Evolutionary conservation across 2,329 filamentous ascomycete species (phyloP).

Genomic region (Cladosporium sp.): DNA sequence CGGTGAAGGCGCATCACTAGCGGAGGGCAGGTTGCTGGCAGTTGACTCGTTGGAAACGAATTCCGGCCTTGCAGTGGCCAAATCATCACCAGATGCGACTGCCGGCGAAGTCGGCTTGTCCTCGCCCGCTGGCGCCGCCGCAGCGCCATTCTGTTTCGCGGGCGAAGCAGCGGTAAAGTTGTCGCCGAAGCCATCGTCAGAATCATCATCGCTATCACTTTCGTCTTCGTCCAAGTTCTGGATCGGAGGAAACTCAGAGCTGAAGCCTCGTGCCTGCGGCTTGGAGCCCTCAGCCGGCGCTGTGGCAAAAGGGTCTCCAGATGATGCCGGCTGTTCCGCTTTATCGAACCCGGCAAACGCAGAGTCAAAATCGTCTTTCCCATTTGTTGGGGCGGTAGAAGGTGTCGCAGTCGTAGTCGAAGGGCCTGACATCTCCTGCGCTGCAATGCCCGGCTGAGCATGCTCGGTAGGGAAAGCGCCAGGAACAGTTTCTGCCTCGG

Average conservation of each 20-base stretch:
- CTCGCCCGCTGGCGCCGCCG: conserved; percentile 2
- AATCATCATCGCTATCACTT: conserved; percentile 77
- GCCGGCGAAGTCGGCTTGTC: conserved; percentile 1
- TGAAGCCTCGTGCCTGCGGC: conserved; percentile 33
- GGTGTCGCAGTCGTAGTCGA: conserved; percentile 41
- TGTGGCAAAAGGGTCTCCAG: conserved; percentile 38
- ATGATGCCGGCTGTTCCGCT: conserved; percentile 19
- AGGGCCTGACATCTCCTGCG: conserved; percentile 40
- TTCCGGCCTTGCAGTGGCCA: conserved; percentile 11
- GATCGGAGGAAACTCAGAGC: conserved; percentile 80
- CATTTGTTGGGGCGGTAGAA: conserved; percentile 24
- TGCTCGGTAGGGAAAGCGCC: conserved; percentile 9
- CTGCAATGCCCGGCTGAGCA: conserved; percentile 4
- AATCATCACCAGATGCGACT: conserved; percentile 2
- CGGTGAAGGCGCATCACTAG: conserved; percentile 53
- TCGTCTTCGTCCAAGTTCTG: conserved; percentile 77
- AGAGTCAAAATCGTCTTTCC: conserved; percentile 75
- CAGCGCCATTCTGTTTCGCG: conserved; percentile 8
- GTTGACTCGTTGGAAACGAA: conserved; percentile 25
- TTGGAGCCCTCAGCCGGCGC: conserved; percentile 23
- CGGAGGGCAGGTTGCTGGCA: conserved; percentile 41
- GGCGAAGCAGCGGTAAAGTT: conserved; percentile 68
- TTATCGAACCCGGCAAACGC: conserved; percentile 70
- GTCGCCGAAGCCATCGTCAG: conserved; percentile 70
- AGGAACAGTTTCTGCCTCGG: background rate